A percentile compares a stretch with the other conserved stretches of the same genome.
These are phyloP conservation scores for Quercus lobata DNA, from an alignment of 331 rosid species.

Conservation along the genomic window DNA sequence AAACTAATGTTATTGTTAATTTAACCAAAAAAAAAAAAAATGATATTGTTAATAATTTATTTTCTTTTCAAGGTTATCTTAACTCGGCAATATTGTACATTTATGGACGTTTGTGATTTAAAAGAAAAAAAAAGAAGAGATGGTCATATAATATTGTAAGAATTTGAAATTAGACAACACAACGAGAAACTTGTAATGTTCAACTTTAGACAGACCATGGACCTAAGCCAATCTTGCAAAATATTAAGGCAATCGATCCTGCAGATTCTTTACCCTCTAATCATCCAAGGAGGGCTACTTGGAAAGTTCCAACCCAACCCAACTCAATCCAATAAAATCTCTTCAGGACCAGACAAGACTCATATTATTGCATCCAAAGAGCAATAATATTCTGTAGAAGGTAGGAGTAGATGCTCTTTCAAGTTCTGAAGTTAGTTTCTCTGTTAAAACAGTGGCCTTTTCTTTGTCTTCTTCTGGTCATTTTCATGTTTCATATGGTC, in stretches of 20 bases:
- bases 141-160: too few species aligned
- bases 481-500: neutral
- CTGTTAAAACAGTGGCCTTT: neutral
- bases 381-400: neutral
- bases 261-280: neutral
- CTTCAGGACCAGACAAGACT: slow-evolving; percentile 11
- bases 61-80: neutral
- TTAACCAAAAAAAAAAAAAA: too few species aligned
- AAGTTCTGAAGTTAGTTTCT: neutral
- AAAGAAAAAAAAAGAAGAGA: neutral
- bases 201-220: neutral
- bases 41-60: neutral
- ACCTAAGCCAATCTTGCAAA: slow-evolving; percentile 13
- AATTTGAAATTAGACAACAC: neutral
- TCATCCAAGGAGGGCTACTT: neutral
- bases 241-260: neutral
- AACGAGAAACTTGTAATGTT: neutral
- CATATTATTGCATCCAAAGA: neutral
- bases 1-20: neutral
- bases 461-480: neutral
- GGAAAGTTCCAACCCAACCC: neutral
- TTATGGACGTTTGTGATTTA: neutral
- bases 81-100: neutral
- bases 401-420: slow-evolving; percentile 9
- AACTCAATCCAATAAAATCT: slow-evolving; percentile 6